Base-by-base conservation (phyloP, 495 filamentous ascomycete species). In the Penicillium flavigenum region DNA sequence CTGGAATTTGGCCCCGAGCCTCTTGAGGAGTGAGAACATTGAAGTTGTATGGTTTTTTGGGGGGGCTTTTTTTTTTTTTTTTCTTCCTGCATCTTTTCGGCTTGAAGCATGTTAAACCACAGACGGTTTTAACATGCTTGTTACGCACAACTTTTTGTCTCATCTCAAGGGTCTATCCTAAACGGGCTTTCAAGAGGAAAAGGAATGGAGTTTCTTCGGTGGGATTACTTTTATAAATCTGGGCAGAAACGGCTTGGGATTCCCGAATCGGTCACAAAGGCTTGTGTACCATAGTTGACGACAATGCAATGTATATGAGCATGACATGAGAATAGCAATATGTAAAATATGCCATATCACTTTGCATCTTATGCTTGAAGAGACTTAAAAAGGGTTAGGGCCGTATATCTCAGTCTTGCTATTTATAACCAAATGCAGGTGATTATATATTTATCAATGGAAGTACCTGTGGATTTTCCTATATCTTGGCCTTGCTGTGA, bases 1-100 rank as follows among this genome's bases (percentile, higher is more conserved):
- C 20, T 77, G 57, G 73, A 77, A 50, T 64, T 77, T 44, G 58
- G 56, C 22, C 47, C 62, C 38, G 67, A 72, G 50, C 63, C 60
- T 11, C 17, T 44, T 57, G 46, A 63, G 39, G 57, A 58, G 14
- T 44, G 26, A 49, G 34, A 56, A 22, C 22, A 20, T 20, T 22
- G 22, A 22, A 57, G 34, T 14, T 39, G 26, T 22, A 10, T 57
- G 50, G 51, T 57, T 58, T 62, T 56, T 52, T 57, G n/a, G n/a
- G n/a, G n/a, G n/a, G n/a, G n/a, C n/a, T 56, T 62, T 58, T 61
- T 5, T 16, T 16, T 6, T 2, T 24, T 24, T 59, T 56, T 61
- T 56, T 58, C 6, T 38, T 62, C 54, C 57, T 65, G 58, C 63
- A 65, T 67, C 50, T 63, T 56, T 62, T 54, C 48, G 57, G 65